A percentile compares a stretch with the other conserved stretches of the same genome.
These are phyloP conservation scores for Suillus spraguei DNA, from an alignment of 768 basidiomycete genomes.

Conservation along the genomic window DNA sequence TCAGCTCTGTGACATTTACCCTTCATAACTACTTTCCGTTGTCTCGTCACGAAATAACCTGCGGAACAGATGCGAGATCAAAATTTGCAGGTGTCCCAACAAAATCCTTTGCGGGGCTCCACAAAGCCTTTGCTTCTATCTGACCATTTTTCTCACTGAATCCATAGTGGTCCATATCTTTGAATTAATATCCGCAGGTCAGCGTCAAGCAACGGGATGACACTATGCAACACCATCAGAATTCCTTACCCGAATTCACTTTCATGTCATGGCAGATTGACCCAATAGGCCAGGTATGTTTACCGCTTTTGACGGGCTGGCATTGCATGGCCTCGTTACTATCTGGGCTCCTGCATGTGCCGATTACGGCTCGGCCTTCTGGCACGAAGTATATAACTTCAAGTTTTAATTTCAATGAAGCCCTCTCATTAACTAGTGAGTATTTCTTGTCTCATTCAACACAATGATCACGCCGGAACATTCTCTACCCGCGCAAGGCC, in stretches of 20 bases:
- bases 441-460: background rate
- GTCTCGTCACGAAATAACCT: background rate
- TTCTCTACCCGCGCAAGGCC: background rate
- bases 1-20: no score
- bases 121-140: background rate
- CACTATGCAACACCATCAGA: background rate
- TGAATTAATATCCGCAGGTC: background rate
- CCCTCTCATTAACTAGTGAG: background rate
- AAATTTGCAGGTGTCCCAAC: background rate
- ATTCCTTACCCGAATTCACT: background rate
- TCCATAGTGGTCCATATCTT: background rate
- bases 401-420: background rate
- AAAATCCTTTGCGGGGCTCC: background rate
- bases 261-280: background rate
- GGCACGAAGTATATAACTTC: conserved; percentile 1
- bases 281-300: background rate
- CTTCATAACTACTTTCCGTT: background rate
- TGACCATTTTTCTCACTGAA: background rate
- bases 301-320: background rate
- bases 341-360: background rate
- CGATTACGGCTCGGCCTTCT: background rate
- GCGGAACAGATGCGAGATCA: background rate
- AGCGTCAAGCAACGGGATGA: background rate
- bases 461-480: background rate
- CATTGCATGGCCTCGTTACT: background rate